Evolutionary conservation across 2,329 filamentous ascomycete genomes (phyloP), one percentile per base, ranked within the genome.

Genomic region (Knoxdaviesia capensis): DNA sequence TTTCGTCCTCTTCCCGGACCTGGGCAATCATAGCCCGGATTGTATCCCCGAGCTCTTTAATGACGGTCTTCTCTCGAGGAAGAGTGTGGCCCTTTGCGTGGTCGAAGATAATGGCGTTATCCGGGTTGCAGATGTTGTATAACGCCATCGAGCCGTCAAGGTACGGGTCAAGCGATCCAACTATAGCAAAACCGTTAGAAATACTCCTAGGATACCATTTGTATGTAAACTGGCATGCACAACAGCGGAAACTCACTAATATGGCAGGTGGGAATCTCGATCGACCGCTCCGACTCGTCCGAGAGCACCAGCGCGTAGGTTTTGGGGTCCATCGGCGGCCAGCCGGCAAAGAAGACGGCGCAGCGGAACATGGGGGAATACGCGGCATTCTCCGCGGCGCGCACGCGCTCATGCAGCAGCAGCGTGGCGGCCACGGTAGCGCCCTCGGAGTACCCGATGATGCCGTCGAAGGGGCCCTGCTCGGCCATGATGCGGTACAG

Each of bases 31-130:
- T 45, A n/a, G 55, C 53, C 33, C 62, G 56, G 28, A 65, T 59
- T 6, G 64, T 59, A 41, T 64, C 58, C 6, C 59, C 60, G 9
- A 70, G 52, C 47, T 69, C 65, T 47, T 59, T 59, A 42, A 69
- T 59, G 0, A 64, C 65, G 9, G 57, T 58, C 42, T 59, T 60
- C 43, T 71, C 68, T 46, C 71, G 59, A 0, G 74, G 74, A 5
- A 78, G 57, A 0, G 70, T 76, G 50, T 79, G 74, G 0, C 74
- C 74, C 49, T 76, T 76, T 5, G 71, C 74, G 47, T 77, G 72
- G 48, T 79, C 74, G 46, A 77, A 77, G n/a, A 78, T 60, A 33
- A 64, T 61, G 0, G 72, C 72, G 1, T 58, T 66, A 44, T 77
- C 72, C 1, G 64, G 64, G 39, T 77, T 68, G 47, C 73, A 79